Conservation (phyloP, 1,284 basidiomycete species). For the Earliella scabrosa region DNA sequence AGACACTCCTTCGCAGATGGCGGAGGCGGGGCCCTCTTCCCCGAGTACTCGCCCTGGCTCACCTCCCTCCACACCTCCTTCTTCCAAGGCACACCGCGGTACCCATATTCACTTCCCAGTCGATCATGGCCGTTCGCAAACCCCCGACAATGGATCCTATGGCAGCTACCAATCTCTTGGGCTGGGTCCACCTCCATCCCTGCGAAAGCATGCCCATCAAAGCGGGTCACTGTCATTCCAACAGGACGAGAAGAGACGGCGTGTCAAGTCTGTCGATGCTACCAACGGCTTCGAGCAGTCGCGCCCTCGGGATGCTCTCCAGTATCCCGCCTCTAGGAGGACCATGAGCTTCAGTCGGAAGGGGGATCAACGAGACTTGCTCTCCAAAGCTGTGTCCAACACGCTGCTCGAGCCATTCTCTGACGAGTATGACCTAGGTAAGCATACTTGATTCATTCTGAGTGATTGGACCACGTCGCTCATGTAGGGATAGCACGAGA, state of each 20-base stretch:
- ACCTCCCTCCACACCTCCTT: slow-evolving; percentile 15
- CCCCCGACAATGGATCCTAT: slow-evolving; percentile 17
- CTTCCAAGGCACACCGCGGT: slow-evolving; percentile 24
- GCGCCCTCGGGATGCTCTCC: slow-evolving; percentile 14
- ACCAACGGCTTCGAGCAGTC: slow-evolving; percentile 16
- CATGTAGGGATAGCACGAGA: slow-evolving; percentile 56
- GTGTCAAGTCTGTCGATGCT: slow-evolving; percentile 35
- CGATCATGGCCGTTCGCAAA: slow-evolving; percentile 18
- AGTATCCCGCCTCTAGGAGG: slow-evolving; percentile 19
- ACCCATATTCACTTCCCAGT: slow-evolving; percentile 35
- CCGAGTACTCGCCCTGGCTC: slow-evolving; percentile 19
- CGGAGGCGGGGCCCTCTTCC: slow-evolving; percentile 37
- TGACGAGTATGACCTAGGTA: slow-evolving; percentile 76
- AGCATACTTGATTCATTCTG: slow-evolving; percentile 31
- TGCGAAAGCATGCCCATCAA: slow-evolving; percentile 23
- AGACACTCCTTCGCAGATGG: slow-evolving; percentile 27
- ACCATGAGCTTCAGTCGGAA: slow-evolving; percentile 22
- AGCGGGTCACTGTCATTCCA: slow-evolving; percentile 13
- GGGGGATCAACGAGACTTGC: slow-evolving; percentile 17
- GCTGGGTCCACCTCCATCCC: slow-evolving; percentile 31
- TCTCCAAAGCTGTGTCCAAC: slow-evolving; percentile 16
- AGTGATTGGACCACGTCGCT: too few relatives aligned
- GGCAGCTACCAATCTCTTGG: slow-evolving; percentile 28
- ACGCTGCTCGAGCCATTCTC: slow-evolving; percentile 47
- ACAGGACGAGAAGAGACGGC: slow-evolving; percentile 32